These are phyloP conservation scores for Solanum hybrid DNA, from an alignment of 305 asterid genomes.

Conservation along the genomic window DNA sequence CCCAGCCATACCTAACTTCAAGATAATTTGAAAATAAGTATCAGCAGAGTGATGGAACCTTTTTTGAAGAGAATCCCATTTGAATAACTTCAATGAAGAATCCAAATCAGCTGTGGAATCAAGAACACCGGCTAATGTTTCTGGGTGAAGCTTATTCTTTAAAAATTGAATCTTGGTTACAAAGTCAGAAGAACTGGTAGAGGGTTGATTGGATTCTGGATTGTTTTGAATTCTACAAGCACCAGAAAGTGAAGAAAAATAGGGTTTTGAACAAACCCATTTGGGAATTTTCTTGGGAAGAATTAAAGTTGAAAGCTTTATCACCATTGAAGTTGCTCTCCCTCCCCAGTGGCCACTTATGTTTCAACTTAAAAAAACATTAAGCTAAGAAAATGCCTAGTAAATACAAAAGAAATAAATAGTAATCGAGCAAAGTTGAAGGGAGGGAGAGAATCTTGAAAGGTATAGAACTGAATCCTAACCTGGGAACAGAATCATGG, in stretches of 20 bases:
- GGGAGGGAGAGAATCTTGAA: background rate
- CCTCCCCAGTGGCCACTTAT: background rate
- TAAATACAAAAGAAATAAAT: too few species aligned
- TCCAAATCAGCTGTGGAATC: slow-evolving; percentile 55
- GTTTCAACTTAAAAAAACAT: background rate
- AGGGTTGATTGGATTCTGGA: slow-evolving; percentile 34
- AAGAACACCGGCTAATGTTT: slow-evolving; percentile 35
- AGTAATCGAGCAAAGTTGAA: background rate
- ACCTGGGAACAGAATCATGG: background rate
- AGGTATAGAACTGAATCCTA: background rate
- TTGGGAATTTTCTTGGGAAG: slow-evolving; percentile 31
- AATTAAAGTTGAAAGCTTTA: slow-evolving; percentile 37
- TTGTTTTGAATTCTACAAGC: slow-evolving; percentile 25
- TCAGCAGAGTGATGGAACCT: slow-evolving; percentile 46
- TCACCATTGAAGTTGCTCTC: slow-evolving; percentile 35
- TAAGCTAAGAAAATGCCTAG: background rate
- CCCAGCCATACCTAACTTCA: slow-evolving; percentile 74
- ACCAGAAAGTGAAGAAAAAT: slow-evolving; percentile 47
- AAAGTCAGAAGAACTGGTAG: slow-evolving; percentile 26
- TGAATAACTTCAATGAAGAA: slow-evolving; percentile 58
- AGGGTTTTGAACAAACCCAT: slow-evolving; percentile 29
- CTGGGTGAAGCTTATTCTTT: slow-evolving; percentile 49
- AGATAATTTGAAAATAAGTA: slow-evolving; percentile 51
- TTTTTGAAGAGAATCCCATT: slow-evolving; percentile 75
- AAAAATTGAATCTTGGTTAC: slow-evolving; percentile 46